A percentile compares a stretch with the other conserved stretches of the same genome.
These are phyloP conservation scores for Quercus dentata DNA, from an alignment of 306 rosid species.

Conservation along the genomic window DNA sequence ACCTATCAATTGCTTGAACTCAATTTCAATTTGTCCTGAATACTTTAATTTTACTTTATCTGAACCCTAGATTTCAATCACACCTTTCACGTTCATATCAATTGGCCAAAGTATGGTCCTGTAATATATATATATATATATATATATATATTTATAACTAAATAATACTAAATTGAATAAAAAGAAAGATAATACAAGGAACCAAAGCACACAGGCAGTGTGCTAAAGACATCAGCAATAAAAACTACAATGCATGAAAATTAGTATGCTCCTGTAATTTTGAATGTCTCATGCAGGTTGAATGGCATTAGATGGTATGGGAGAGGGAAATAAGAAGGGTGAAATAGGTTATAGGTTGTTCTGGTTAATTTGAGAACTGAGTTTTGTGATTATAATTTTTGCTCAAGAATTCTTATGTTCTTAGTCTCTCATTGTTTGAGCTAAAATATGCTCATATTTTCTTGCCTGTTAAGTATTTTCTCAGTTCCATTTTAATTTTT, in stretches of 20 bases:
- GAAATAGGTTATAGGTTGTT: neutral
- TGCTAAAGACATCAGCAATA: too few relatives aligned
- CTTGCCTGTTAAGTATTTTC: constrained; percentile 5
- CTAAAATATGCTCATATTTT: constrained; percentile 3
- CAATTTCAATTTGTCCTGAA: neutral
- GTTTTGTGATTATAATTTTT: constrained; percentile 7
- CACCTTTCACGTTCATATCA: neutral
- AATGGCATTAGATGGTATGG: neutral
- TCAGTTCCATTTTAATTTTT: constrained; percentile 7
- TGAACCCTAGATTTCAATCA: neutral
- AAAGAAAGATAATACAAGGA: too few relatives aligned
- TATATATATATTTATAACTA: too few relatives aligned
- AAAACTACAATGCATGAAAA: too few relatives aligned
- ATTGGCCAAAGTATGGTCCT: neutral
- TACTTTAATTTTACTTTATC: neutral
- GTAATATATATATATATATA: neutral
- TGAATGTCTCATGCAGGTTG: neutral
- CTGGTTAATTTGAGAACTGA: neutral
- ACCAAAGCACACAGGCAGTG: too few relatives aligned
- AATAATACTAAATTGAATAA: too few relatives aligned
- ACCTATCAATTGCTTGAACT: constrained; percentile 3
- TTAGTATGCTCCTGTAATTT: neutral
- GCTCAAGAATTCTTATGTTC: constrained; percentile 6
- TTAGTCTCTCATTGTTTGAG: constrained; percentile 5
- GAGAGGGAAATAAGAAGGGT: neutral